Evolutionary conservation across 2,329 filamentous ascomycete species (phyloP), one percentile per base, ranked within the genome.

Genomic region (Colletotrichum euphorbiae): DNA sequence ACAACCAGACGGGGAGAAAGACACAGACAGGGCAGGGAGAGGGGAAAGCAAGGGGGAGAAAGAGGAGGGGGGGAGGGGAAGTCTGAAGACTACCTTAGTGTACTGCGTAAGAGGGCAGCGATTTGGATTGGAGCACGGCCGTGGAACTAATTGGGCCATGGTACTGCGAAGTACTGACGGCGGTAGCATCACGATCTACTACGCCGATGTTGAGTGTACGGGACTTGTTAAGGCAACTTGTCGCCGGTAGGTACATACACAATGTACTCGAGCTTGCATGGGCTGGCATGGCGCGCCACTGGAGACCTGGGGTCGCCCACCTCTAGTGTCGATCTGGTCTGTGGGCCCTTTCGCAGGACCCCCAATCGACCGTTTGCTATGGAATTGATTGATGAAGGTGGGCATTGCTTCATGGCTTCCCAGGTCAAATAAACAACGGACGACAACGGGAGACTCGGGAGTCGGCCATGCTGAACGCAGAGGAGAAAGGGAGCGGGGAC

Each of bases 241-340:
- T 45, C n/a, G 42, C 4, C 12, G 7, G 4, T 9, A 42, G 17
- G 48, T 28, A n/a, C n/a, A n/a, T n/a, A n/a, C n/a, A n/a, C n/a
- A n/a, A n/a, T n/a, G n/a, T n/a, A 62, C 19, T 17, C 31, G 11
- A 38, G 15, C 24, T 31, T 17, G 48, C 28, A 19, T 52, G 48
- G 48, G 24, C n/a, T 54, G 51, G 21, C 36, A 36, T 33, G 24
- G 46, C 46, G 48, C 51, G 59, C 28, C 51, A 46, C 31, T 63
- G 60, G 60, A 36, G 42, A 56, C 31, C 52, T 52, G 17, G 59
- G 38, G 43, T 28, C 43, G 40, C 21, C 52, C 52, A 40, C 46
- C 31, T 63, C 21, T 38, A 57, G 45, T 57, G 60, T 42, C 51
- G 60, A 63, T 57, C 60, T 40, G 40, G 50, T 62, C 60, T 62